A percentile compares a stretch with the other conserved stretches of the same genome.
Evolutionary conservation across 208 protist species (phyloP).

Genomic region (Acanthamoeba lugdunensis): DNA sequence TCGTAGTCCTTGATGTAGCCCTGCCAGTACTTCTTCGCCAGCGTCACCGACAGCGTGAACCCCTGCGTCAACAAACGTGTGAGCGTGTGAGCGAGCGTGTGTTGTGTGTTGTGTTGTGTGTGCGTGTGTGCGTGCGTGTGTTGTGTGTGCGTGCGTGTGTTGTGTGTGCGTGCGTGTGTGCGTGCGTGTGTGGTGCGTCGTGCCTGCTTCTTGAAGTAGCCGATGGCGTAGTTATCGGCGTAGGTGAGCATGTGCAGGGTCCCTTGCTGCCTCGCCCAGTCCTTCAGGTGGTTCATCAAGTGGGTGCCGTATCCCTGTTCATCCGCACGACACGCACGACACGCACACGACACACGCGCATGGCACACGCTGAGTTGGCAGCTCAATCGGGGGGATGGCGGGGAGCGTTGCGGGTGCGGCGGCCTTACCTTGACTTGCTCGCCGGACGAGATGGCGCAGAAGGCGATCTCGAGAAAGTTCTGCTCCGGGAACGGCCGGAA

Average conservation of each 20-base stretch:
- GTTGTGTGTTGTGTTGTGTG: neutral
- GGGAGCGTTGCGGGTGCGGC: neutral
- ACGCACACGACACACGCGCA: too few species aligned
- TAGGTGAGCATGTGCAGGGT: conserved; percentile 90
- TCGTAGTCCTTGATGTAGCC: conserved; percentile 94
- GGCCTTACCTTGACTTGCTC: conserved; percentile 86
- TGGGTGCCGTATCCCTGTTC: conserved; percentile 80
- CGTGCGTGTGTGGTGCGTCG: neutral
- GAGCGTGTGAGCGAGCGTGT: too few species aligned
- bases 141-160: too few species aligned
- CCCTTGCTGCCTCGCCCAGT: conserved; percentile 77
- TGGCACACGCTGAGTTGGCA: conserved; percentile 14
- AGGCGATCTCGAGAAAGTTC: conserved; percentile 91
- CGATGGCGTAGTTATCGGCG: conserved; percentile 92
- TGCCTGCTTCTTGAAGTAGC: conserved; percentile 91
- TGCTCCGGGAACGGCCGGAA: conserved; percentile 87
- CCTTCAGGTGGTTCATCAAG: conserved; percentile 90
- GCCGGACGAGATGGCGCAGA: conserved; percentile 88
- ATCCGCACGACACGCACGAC: neutral
- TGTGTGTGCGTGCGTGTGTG: too few species aligned
- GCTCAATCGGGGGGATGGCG: neutral
- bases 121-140: too few species aligned
- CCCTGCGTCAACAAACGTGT: conserved; percentile 62
- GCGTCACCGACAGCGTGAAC: conserved; percentile 83
- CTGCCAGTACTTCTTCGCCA: conserved; percentile 85